Evolutionary conservation across 2,329 filamentous ascomycete genomes (phyloP), one percentile per base, ranked within the genome.

Genomic region (Diaporthe caulivora): DNA sequence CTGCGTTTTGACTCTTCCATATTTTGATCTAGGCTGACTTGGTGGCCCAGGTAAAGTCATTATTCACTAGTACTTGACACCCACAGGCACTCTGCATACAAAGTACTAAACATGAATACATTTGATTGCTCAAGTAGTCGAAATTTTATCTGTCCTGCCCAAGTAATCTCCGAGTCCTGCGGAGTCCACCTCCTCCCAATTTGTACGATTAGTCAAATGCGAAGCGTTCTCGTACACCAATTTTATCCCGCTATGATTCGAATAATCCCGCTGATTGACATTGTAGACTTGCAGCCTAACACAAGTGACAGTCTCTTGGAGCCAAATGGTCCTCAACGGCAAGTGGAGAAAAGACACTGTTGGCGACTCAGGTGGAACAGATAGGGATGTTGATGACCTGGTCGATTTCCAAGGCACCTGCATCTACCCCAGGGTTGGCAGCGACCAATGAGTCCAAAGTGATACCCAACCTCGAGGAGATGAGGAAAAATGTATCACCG

Each of bases 311-410:
- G 29, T 31, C 21, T n/a, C 31, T 29, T 17, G 10, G 29, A 70
- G 26, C 18, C 29, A 51, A 42, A 8, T 11, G 17, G 21, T 18
- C 15, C n/a, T 21, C 13, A 29, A 26, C 34, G 2, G 11, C 24
- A 4, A 10, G 11, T 3, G 13, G 11, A 24, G 4, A 17, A 18
- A 10, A 7, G 21, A 24, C 17, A 34, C 8, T 29, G 9, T 42
- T 18, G 3, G 13, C 15, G 24, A 17, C 17, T 62, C 26, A 62
- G 15, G 2, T 29, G n/a, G 58, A 47, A 31, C 67, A 70, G 34
- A 70, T 18, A 18, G 69, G 69, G 5, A 71, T 26, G 9, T 54
- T 62, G 69, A 71, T 71, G 17, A 62, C 44, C 69, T 71, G 69
- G 1, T 24, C 69, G 21, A 64, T 26, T 15, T 71, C 18, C 69